Evolutionary conservation across 1,284 basidiomycete species (phyloP), one percentile per base, ranked within the genome.

Genomic region (Papiliotrema fonsecae): DNA sequence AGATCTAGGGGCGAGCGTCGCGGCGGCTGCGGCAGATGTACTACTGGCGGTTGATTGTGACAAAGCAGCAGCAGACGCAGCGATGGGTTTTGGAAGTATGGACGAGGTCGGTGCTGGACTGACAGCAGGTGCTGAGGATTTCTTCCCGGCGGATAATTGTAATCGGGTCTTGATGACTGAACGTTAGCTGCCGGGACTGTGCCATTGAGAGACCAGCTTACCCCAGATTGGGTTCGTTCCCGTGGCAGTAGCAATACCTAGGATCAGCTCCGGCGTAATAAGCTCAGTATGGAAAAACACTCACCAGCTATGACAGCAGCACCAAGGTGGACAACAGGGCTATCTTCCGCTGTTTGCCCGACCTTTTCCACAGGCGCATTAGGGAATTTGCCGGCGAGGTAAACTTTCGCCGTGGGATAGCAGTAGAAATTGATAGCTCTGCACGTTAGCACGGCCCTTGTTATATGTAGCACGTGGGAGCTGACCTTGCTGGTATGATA

Each of bases 171-270:
- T 97, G 58, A 98, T 88, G 34, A 98, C 93, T 63, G 34, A 10
- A 38, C n/a, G 32, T 49, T 32, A 44, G 47, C 28, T 28, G n/a
- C n/a, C 32, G 18, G 21, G 32, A 19, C 31, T 37, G 24, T 42
- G 31, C 14, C 4, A n/a, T 14, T 32, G 24, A 35, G 24, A 42
- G 10, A 35, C 35, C 14, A 36, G 14, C 65, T 59, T 42, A 65
- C 65, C 67, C 94, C 94, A 98, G 39, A 98, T 96, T 0, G 94
- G 94, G 69, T 97, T 97, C 16, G 94, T 97, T 10, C 83, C 88
- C 0, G 90, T 87, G 1, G 92, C 82, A 0, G 94, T 98, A 26
- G 81, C 78, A 56, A 97, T 76, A 6, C 78, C 79, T n/a, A n/a
- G n/a, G n/a, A n/a, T n/a, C n/a, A n/a, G n/a, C n/a, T n/a, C n/a